phyloP scores from a whole-genome alignment of 1,139 yeast genomes.

The Taphrina deformans region DNA sequence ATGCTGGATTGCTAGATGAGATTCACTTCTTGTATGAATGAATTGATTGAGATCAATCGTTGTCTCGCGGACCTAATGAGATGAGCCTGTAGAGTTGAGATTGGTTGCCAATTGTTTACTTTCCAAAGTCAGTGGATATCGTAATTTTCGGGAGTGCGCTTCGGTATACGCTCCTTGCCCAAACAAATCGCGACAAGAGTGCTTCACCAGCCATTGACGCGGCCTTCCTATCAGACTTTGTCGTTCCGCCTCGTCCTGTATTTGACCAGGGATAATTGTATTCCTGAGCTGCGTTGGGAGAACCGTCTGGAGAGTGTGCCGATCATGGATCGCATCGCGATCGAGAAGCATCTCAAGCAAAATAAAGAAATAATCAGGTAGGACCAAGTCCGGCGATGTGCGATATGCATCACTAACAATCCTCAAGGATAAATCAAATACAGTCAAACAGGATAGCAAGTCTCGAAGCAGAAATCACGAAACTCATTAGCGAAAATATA shows the following conservation, averaged over 20 bases:
- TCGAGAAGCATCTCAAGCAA: slow-evolving; percentile 27
- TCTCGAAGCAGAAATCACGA: slow-evolving; percentile 15
- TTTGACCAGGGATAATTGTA: no score
- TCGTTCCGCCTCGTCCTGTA: background rate
- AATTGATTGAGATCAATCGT: no score
- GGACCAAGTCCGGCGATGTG: background rate
- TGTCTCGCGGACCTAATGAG: no score
- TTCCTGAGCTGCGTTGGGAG: background rate
- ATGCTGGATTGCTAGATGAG: background rate
- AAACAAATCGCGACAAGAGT: background rate
- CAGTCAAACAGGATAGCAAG: slow-evolving; percentile 24
- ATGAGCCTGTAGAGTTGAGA: no score
- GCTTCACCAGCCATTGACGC: slow-evolving; percentile 2
- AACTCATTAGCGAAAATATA: slow-evolving; percentile 15
- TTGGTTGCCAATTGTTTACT: slow-evolving; percentile 17
- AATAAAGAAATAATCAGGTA: slow-evolving; percentile 28
- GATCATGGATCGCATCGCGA: slow-evolving; percentile 17
- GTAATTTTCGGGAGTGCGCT: background rate
- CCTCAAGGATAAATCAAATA: slow-evolving; percentile 12
- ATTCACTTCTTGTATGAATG: background rate
- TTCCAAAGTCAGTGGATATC: background rate
- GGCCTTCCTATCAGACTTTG: background rate
- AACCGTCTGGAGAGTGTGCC: background rate
- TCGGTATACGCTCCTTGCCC: background rate
- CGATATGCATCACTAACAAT: background rate